Evolutionary conservation across 441 rosid species (phyloP).

Genomic region (Dalechampia spathulata): DNA sequence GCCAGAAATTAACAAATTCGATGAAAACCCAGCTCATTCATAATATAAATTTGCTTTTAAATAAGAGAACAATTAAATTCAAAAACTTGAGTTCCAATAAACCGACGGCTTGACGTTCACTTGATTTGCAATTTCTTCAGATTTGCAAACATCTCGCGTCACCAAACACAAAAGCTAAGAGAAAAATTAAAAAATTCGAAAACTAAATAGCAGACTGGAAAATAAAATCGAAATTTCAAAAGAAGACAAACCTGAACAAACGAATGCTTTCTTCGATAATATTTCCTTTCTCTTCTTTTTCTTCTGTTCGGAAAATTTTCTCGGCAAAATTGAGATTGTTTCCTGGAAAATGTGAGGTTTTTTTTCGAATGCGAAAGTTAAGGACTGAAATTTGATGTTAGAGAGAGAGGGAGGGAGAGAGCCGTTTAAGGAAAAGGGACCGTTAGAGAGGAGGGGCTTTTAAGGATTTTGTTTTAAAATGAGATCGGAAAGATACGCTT

Average conservation of each 20-base stretch:
- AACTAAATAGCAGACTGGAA: conserved; percentile 4
- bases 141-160: background rate
- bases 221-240: background rate
- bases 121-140: background rate
- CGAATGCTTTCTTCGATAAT: too few relatives aligned
- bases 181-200: background rate
- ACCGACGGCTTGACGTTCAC: background rate
- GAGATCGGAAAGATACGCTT: background rate
- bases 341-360: conserved; percentile 5
- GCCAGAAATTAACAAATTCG: background rate
- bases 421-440: conserved; percentile 40
- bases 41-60: background rate
- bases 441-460: conserved; percentile 41
- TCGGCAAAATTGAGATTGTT: conserved; percentile 7
- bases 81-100: background rate
- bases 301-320: background rate
- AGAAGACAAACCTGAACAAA: too few relatives aligned
- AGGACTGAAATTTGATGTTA: conserved; percentile 20
- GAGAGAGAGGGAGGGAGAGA: conserved; percentile 17
- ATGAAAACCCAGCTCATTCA: background rate
- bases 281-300: background rate
- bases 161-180: background rate
- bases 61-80: background rate
- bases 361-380: conserved; percentile 22
- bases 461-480: conserved; percentile 12